Evolutionary conservation across 2,329 filamentous ascomycete genomes (phyloP).

Genomic region (Gremmenia infestans): DNA sequence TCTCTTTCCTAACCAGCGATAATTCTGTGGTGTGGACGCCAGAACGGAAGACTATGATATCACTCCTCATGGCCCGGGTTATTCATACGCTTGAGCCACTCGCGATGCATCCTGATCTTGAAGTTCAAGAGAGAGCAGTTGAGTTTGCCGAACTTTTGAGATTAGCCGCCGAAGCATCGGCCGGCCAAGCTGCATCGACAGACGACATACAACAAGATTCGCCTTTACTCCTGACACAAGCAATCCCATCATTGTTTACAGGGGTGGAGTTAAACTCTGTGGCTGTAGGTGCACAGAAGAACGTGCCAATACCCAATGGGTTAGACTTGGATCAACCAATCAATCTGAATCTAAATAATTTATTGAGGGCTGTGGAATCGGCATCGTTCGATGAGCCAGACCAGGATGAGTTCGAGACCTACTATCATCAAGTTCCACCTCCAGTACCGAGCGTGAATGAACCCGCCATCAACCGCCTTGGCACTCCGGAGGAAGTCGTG

Average conservation of each 20-base stretch:
- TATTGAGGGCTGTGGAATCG: slow-evolving; percentile 56
- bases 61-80: slow-evolving; percentile 74
- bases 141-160: slow-evolving; percentile 89
- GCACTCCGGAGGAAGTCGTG: slow-evolving; percentile 40
- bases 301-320: slow-evolving; percentile 73
- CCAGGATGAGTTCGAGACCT: slow-evolving; percentile 62
- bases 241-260: slow-evolving; percentile 80
- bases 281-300: slow-evolving; percentile 72
- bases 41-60: slow-evolving; percentile 67
- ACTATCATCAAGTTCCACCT: slow-evolving; percentile 54
- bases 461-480: slow-evolving; percentile 51
- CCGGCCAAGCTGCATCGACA: slow-evolving; percentile 56
- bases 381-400: slow-evolving; percentile 46
- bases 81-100: slow-evolving; percentile 77
- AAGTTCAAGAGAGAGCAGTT: slow-evolving; percentile 91
- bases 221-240: slow-evolving; percentile 82
- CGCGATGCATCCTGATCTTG: slow-evolving; percentile 75
- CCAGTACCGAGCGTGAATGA: slow-evolving; percentile 45
- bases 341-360: slow-evolving; percentile 63
- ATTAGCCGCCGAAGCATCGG: slow-evolving; percentile 75
- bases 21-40: slow-evolving; percentile 64
- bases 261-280: slow-evolving; percentile 92
- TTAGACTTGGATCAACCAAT: slow-evolving; percentile 80
- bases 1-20: slow-evolving; percentile 65
- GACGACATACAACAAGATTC: slow-evolving; percentile 56